Evolutionary conservation across 2,329 filamentous ascomycete species (phyloP), one percentile per base, ranked within the genome.

Genomic region (Calonectria hongkongensis): DNA sequence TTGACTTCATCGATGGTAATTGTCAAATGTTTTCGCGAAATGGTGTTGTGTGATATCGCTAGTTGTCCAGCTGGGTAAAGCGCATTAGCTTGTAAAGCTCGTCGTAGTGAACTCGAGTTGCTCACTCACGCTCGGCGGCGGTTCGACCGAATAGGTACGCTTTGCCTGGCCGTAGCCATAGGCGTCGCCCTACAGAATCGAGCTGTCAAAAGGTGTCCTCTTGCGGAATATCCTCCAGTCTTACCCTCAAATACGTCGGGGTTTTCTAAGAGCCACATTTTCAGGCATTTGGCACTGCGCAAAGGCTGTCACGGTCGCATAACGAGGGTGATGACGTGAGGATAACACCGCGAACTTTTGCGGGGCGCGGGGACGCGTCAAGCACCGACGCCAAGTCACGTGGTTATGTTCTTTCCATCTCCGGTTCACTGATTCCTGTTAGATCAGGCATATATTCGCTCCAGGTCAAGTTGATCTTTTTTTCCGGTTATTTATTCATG

Each of bases 101-200:
- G 3, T 1, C 7, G 21, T 25, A 4, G 5, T 8, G n/a, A 39
- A 30, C 16, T n/a, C n/a, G 5, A 18, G 15, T 9, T 13, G 76
- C 88, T 78, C 87, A 91, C 92, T 78, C 87, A 91, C 92, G 88
- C 79, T 94, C 92, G 70, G 89, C 89, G 73, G 89, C 89, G 45
- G 94, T 95, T 75, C 96, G 92, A 69, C 96, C 96, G 82, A 98
- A 94, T 25, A 98, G 89, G 83, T 97, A 96, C 78, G 91, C 92
- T 82, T 95, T 95, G 64, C 95, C 96, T 2, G 96, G 96, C 71
- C 93, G 92, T 73, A 98, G 88, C 96, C 96, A 98, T 77, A 96
- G 87, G 79, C 91, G 92, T 33, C 83, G 83, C 63, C 84, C 85
- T 86, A 54, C 1, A 43, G 41, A 60, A 21, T 36, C 16, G 6